Evolutionary conservation across 768 basidiomycete species (phyloP).

Genomic region (Mycena crocata): DNA sequence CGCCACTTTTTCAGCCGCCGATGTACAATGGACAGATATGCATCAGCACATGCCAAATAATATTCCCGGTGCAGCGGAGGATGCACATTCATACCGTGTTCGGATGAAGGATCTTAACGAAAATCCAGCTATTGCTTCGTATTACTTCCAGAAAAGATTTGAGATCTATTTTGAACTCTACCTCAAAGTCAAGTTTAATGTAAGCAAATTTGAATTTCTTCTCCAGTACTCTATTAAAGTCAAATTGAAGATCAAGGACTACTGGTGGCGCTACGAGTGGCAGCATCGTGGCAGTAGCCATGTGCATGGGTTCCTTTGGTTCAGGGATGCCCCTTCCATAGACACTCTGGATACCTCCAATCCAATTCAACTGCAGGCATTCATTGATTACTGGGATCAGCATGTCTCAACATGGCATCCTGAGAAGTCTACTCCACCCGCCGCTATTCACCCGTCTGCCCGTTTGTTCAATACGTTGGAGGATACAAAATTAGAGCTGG

Average conservation of each 20-base stretch:
- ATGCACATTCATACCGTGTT: conserved; percentile 24
- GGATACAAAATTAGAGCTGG: conserved; percentile 40
- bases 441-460: conserved; percentile 34
- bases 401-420: conserved; percentile 36
- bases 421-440: conserved; percentile 15
- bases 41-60: conserved; percentile 43
- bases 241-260: conserved; percentile 35
- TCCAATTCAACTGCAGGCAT: conserved; percentile 4
- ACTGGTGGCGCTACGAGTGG: conserved; percentile 40
- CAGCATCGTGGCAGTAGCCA: conserved; percentile 39
- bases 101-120: conserved; percentile 33
- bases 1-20: conserved; percentile 41
- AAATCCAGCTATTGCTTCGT: conserved; percentile 40
- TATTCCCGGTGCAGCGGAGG: conserved; percentile 23
- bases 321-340: conserved; percentile 37
- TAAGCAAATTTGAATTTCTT: conserved; percentile 34
- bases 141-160: conserved; percentile 37
- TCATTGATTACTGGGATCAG: conserved; percentile 33
- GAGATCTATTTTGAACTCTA: conserved; percentile 35
- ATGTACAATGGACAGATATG: conserved; percentile 46
- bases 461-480: conserved; percentile 26
- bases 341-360: conserved; percentile 27
- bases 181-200: conserved; percentile 25
- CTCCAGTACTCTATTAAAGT: conserved; percentile 31
- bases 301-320: conserved; percentile 44